These are phyloP conservation scores for Suillus sp. DNA, from an alignment of 768 basidiomycete species.

Conservation along the genomic window DNA sequence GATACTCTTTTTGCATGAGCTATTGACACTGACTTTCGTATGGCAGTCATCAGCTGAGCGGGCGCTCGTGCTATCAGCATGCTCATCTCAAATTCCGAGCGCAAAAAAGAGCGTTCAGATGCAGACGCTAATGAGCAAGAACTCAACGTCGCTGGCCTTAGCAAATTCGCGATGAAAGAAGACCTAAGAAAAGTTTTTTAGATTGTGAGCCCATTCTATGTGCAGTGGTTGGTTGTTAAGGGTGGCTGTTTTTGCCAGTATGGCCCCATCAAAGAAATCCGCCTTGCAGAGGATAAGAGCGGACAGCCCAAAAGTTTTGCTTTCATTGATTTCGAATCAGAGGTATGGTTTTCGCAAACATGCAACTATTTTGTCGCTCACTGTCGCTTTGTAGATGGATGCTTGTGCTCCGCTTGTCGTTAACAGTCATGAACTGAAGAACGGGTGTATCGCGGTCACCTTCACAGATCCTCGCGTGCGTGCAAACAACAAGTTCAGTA, in stretches of 20 bases:
- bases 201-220: slow-evolving; percentile 51
- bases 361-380: slow-evolving; percentile 9
- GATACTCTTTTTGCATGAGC: neutral
- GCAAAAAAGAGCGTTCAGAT: slow-evolving; percentile 89
- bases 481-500: slow-evolving; percentile 48
- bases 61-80: slow-evolving; percentile 78
- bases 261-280: slow-evolving; percentile 79
- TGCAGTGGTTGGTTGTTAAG: neutral
- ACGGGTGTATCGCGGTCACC: slow-evolving; percentile 87
- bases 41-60: slow-evolving; percentile 65
- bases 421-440: slow-evolving; percentile 88
- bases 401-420: slow-evolving; percentile 72
- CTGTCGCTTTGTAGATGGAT: slow-evolving; percentile 49
- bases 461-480: slow-evolving; percentile 74
- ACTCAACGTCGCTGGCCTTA: slow-evolving; percentile 86
- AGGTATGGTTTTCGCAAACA: slow-evolving; percentile 48
- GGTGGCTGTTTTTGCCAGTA: slow-evolving; percentile 52
- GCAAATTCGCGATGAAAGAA: slow-evolving; percentile 69
- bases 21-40: neutral
- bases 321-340: slow-evolving; percentile 87
- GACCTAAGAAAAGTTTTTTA: slow-evolving; percentile 83
- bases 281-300: slow-evolving; percentile 72
- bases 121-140: slow-evolving; percentile 82
- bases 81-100: slow-evolving; percentile 85
- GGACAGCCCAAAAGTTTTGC: slow-evolving; percentile 83